phyloP scores from a whole-genome alignment of 2,329 filamentous ascomycete genomes.

The Penicillium sp. region DNA sequence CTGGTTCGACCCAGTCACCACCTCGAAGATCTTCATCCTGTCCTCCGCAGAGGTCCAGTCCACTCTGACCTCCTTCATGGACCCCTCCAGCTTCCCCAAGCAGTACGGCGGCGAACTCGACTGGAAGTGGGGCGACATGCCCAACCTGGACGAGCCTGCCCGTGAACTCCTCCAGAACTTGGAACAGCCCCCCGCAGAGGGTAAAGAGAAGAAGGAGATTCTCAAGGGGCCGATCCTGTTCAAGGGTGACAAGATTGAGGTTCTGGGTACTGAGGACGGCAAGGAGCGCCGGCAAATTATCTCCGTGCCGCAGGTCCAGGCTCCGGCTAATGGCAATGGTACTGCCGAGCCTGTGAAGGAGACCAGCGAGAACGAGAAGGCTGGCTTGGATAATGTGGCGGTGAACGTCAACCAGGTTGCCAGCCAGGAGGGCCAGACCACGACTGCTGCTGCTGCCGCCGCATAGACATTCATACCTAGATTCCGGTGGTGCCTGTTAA shows the following conservation, averaged over 20 bases:
- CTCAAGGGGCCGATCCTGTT: constrained; percentile 44
- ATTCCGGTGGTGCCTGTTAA: neutral
- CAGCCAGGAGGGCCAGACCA: constrained; percentile 16
- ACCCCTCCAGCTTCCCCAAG: constrained; percentile 80
- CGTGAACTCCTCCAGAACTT: constrained; percentile 39
- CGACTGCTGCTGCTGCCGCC: constrained; percentile 13
- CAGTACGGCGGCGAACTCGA: constrained; percentile 87
- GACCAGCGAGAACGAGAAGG: constrained; percentile 12
- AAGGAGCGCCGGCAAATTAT: constrained; percentile 35
- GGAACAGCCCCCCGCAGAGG: constrained; percentile 33
- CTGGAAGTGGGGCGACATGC: constrained; percentile 76
- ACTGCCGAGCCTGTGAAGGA: constrained; percentile 1
- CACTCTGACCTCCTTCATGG: constrained; percentile 80
- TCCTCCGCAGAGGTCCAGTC: constrained; percentile 70
- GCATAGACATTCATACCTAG: constrained; percentile 14
- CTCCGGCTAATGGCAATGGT: neutral
- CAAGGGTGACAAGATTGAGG: constrained; percentile 37
- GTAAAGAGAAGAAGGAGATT: constrained; percentile 33
- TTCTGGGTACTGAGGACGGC: constrained; percentile 41
- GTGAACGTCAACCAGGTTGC: constrained; percentile 13
- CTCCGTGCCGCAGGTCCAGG: constrained; percentile 26
- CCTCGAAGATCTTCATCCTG: constrained; percentile 95
- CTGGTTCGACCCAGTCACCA: constrained; percentile 93
- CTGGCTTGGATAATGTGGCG: constrained; percentile 16
- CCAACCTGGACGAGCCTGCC: constrained; percentile 65